These are phyloP conservation scores for Fusarium graminum DNA, from an alignment of 2,329 filamentous ascomycete species.

Conservation along the genomic window DNA sequence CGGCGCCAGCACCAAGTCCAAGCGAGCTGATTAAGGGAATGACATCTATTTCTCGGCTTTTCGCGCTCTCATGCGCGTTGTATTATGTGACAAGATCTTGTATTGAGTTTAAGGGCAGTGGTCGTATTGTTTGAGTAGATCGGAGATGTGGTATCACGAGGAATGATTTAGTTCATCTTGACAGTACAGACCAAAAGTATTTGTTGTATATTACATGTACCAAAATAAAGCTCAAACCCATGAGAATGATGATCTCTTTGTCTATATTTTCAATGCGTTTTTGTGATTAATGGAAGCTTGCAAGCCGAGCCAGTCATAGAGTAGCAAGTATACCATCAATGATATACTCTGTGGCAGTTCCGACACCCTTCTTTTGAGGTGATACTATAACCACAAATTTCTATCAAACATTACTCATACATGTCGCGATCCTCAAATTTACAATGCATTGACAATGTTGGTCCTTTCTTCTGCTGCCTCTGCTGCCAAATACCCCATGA, in stretches of 20 bases:
- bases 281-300: background rate
- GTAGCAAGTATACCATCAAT: background rate
- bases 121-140: conserved; percentile 35
- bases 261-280: background rate
- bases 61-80: conserved; percentile 6
- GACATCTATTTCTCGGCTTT: conserved; percentile 2
- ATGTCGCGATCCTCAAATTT: conserved; percentile 6
- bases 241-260: conserved; percentile 28
- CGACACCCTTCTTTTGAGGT: background rate
- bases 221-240: conserved; percentile 37
- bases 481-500: conserved; percentile 59
- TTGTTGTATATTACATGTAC: conserved; percentile 47
- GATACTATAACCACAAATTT: background rate
- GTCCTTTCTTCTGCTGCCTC: conserved; percentile 59
- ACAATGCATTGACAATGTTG: conserved; percentile 2
- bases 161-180: conserved; percentile 20
- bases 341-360: background rate
- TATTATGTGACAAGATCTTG: conserved; percentile 22
- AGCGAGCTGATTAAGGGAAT: conserved; percentile 50
- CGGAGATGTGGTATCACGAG: conserved; percentile 25
- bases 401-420: background rate
- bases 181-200: conserved; percentile 21
- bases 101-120: conserved; percentile 19
- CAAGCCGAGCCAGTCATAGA: background rate
- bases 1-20: conserved; percentile 63